These are phyloP conservation scores for Cladosporium sp. DNA, from an alignment of 2,329 filamentous ascomycete species.

Conservation along the genomic window DNA sequence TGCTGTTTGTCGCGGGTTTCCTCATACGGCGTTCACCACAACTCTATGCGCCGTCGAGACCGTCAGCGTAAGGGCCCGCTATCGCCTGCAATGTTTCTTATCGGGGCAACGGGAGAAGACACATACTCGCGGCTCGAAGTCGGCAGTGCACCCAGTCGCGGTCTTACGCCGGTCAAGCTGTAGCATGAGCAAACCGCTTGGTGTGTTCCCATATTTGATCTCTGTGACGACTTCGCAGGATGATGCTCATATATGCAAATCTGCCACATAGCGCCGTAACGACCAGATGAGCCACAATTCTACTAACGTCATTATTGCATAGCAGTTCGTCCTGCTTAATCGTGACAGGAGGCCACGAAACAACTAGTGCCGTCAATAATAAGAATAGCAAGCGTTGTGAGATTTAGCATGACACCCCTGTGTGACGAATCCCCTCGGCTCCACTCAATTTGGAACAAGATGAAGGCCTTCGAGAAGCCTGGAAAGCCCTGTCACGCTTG, in stretches of 20 bases:
- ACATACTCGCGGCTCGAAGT: neutral
- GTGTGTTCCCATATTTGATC: too few species aligned
- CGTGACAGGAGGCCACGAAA: neutral
- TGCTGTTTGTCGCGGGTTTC: too few species aligned
- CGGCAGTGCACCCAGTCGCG: neutral
- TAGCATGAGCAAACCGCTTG: neutral
- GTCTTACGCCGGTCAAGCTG: neutral
- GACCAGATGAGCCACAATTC: neutral
- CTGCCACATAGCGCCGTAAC: too few species aligned
- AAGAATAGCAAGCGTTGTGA: neutral
- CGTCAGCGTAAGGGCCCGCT: too few species aligned
- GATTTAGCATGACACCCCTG: constrained; percentile 5
- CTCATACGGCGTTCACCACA: too few species aligned
- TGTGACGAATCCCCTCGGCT: neutral
- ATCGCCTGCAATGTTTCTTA: too few species aligned
- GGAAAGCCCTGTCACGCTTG: neutral
- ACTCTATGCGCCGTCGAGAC: too few species aligned
- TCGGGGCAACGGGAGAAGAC: too few species aligned
- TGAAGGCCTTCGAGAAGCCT: constrained; percentile 5
- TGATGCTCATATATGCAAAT: too few species aligned
- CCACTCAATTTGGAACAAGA: constrained; percentile 2
- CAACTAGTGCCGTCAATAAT: neutral
- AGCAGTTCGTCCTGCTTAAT: neutral
- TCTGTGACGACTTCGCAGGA: too few species aligned
- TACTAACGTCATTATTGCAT: neutral